phyloP scores from a whole-genome alignment of 129 eudicot genomes.

The Smallanthus sonchifolius region DNA sequence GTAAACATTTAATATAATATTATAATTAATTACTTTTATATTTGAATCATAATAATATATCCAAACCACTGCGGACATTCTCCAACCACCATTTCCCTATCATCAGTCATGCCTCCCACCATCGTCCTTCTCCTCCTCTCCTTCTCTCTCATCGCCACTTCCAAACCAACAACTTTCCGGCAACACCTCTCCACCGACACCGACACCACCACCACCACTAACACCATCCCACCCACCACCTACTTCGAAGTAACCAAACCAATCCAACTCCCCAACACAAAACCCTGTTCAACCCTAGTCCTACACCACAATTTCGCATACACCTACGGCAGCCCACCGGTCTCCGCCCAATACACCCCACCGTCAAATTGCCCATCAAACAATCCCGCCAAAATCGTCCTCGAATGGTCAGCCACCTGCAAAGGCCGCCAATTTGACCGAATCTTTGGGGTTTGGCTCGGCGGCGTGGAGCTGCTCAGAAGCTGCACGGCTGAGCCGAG shows the following conservation, averaged over 20 bases:
- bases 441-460: constrained; percentile 79
- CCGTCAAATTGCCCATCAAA: constrained; percentile 47
- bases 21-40: too few species aligned
- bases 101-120: constrained; percentile 41
- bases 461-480: constrained; percentile 76
- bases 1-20: too few species aligned
- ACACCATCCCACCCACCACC: constrained; percentile 37
- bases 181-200: constrained; percentile 37
- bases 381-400: constrained; percentile 42
- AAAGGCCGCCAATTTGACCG: constrained; percentile 73
- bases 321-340: constrained; percentile 63
- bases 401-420: constrained; percentile 67
- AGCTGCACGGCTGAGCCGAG: constrained; percentile 91
- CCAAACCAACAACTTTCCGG: constrained; percentile 35
- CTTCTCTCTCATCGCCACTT: constrained; percentile 25
- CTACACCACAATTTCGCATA: constrained; percentile 59
- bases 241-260: constrained; percentile 82
- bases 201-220: constrained; percentile 6
- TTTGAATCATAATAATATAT: too few species aligned
- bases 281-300: constrained; percentile 47
- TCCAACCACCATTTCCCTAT: too few species aligned
- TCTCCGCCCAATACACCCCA: constrained; percentile 47
- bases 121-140: constrained; percentile 24
- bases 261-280: constrained; percentile 49
- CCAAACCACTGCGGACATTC: too few species aligned